phyloP scores from a whole-genome alignment of 805 yeast genomes.

The Metahyphopichia silvanorum region DNA sequence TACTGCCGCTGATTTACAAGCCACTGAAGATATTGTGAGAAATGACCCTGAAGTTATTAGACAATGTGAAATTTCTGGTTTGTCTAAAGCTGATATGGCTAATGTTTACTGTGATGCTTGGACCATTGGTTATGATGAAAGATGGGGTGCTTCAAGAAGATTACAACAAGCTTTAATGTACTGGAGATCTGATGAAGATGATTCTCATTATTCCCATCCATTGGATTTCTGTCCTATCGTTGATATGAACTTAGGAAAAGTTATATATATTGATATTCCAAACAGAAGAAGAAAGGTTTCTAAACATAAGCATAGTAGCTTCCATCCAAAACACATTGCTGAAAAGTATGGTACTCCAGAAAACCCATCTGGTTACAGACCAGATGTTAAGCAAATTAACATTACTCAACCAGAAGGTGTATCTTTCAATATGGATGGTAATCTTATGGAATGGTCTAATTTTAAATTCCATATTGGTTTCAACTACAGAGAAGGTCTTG shows the following conservation, averaged over 20 bases:
- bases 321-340: conserved; percentile 61
- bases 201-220: conserved; percentile 72
- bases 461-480: conserved; percentile 77
- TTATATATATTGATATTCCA: conserved; percentile 74
- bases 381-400: conserved; percentile 61
- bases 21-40: conserved; percentile 64
- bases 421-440: conserved; percentile 67
- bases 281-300: conserved; percentile 69
- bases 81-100: conserved; percentile 60
- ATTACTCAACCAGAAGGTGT: conserved; percentile 83
- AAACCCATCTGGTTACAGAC: conserved; percentile 52
- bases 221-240: conserved; percentile 81
- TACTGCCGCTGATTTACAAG: conserved; percentile 63
- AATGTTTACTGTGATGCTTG: conserved; percentile 64
- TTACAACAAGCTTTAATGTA: conserved; percentile 80
- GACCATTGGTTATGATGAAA: conserved; percentile 69
- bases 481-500: conserved; percentile 84
- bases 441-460: conserved; percentile 74
- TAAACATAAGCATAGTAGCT: conserved; percentile 64
- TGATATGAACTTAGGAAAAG: conserved; percentile 67
- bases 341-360: conserved; percentile 53
- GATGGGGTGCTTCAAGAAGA: conserved; percentile 75
- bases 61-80: conserved; percentile 69
- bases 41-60: conserved; percentile 67
- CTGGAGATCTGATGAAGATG: conserved; percentile 73